These are phyloP conservation scores for Cryphonectria radicalis DNA, from an alignment of 2,329 filamentous ascomycete species.

Conservation along the genomic window DNA sequence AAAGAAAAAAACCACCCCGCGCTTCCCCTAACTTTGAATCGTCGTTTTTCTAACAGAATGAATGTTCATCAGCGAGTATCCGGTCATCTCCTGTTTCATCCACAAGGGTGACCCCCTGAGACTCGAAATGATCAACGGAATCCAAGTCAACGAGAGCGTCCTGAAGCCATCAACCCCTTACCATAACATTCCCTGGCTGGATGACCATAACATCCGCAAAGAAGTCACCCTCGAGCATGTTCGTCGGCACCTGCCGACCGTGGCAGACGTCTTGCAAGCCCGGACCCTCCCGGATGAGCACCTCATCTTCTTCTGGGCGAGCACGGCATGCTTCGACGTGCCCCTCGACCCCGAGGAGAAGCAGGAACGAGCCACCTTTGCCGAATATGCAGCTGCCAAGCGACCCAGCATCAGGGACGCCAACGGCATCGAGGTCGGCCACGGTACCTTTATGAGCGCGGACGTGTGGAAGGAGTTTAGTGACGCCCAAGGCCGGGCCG, in stretches of 20 bases:
- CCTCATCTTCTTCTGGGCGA: slow-evolving; percentile 10
- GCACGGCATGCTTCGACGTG: slow-evolving; percentile 1
- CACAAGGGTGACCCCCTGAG: neutral
- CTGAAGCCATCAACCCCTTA: neutral
- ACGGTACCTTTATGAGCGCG: neutral
- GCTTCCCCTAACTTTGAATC: neutral
- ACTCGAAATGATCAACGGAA: neutral
- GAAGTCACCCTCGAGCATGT: slow-evolving; percentile 3
- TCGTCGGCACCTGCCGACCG: neutral
- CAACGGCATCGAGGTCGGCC: neutral
- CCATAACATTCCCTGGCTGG: neutral
- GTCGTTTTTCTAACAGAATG: neutral
- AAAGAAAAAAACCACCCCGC: no score
- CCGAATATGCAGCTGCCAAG: neutral
- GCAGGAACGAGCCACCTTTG: neutral
- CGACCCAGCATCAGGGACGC: neutral
- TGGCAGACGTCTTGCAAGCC: neutral
- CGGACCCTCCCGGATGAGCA: slow-evolving; percentile 1
- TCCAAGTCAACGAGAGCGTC: neutral
- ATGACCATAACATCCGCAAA: neutral
- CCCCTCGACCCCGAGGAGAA: neutral
- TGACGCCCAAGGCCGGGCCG: neutral
- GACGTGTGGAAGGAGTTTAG: neutral
- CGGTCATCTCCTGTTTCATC: neutral
- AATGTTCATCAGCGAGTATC: neutral